Evolutionary conservation across 768 basidiomycete species (phyloP), one percentile per base, ranked within the genome.

Genomic region (Mycena vulgaris): DNA sequence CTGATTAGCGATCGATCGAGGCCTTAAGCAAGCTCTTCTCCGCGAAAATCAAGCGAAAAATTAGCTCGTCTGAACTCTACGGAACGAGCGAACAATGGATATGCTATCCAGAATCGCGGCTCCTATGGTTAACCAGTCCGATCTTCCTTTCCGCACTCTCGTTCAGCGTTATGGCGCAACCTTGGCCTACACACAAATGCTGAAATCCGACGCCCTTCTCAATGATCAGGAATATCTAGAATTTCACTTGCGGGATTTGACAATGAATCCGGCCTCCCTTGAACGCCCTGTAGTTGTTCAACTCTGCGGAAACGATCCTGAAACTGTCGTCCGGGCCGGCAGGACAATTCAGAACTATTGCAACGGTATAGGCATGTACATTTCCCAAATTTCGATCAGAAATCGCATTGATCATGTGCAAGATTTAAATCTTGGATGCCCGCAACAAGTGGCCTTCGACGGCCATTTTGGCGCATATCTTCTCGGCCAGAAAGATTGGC

Each of bases 351-450:
- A 92, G 73, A 75, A 77, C 14, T 82, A 84, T 58, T 94, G 93
- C 71, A 89, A 93, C 74, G 93, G 87, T 14, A 89, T 95, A 79
- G 93, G 93, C 93, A 77, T 60, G 83, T 6, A 27, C 17, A 39
- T 27, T 48, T 61, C 42, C 23, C 23, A 21, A 14, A 21, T 42
- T 42, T 4, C 5, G 40, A 8, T 42, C 39, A 21, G 25, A 42
- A 10, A 25, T 28, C 37, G 31, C 51, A 23, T 28, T 70, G 51
- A 48, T 69, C 19, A 3, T 27, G 47, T 28, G 28, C 37, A 71
- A 95, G 94, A 95, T 81, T 76, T 95, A 60, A 95, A 95, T 78
- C 86, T 95, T 14, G 94, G 94, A 19, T 95, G 94, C 77, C 94
- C 94, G 27, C 93, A 93, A 74, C 88, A 91, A 60, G 83, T 86